Evolutionary conservation across 345 rosid species (phyloP).

Genomic region (Hibiscus syriacus): DNA sequence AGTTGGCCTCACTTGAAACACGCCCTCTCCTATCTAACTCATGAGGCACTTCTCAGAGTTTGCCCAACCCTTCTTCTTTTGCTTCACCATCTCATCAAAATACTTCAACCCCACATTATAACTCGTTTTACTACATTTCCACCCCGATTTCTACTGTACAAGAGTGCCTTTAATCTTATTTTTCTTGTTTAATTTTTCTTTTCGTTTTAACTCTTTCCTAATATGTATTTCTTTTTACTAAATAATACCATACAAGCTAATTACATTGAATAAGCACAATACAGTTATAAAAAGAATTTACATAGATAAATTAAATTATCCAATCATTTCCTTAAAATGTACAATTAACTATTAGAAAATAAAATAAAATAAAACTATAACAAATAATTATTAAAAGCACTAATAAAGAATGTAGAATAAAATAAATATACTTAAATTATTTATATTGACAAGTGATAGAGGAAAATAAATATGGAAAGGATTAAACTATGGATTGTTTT

Average conservation of each 20-base stretch:
- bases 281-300: too few relatives aligned
- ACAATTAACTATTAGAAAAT: too few relatives aligned
- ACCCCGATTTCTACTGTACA: conserved; percentile 8
- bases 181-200: background rate
- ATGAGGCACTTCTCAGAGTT: conserved; percentile 17
- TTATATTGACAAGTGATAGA: conserved; percentile 7
- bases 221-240: too few relatives aligned
- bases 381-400: too few relatives aligned
- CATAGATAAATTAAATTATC: too few relatives aligned
- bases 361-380: too few relatives aligned
- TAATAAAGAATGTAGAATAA: conserved; percentile 13
- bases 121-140: conserved; percentile 3
- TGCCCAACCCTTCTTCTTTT: conserved; percentile 12
- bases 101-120: background rate
- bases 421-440: conserved; percentile 13
- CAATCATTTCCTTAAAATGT: too few relatives aligned
- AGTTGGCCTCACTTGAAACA: conserved; percentile 37
- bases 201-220: too few relatives aligned
- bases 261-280: too few relatives aligned
- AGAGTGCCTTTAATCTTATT: background rate
- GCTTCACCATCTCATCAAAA: conserved; percentile 13
- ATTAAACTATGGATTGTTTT: conserved; percentile 42
- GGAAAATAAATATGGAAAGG: background rate
- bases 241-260: too few relatives aligned
- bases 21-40: conserved; percentile 34